Evolutionary conservation across 352 stramenopile species (phyloP).

Genomic region (Phytophthora pini): DNA sequence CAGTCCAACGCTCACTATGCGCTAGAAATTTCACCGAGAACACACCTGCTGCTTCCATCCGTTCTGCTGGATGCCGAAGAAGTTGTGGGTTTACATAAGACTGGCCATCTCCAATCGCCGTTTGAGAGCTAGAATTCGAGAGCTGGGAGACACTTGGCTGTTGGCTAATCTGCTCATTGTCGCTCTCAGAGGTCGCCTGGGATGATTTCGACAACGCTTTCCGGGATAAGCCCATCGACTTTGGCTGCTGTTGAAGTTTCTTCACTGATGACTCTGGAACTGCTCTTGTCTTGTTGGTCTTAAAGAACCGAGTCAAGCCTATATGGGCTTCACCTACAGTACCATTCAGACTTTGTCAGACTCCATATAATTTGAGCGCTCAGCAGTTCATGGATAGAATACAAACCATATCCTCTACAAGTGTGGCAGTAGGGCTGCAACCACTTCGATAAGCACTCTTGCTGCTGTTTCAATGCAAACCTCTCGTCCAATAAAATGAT

Average conservation of each 20-base stretch:
- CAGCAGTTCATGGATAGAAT: not conserved
- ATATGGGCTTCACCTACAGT: slow-evolving; percentile 79
- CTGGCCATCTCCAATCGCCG: slow-evolving; percentile 79
- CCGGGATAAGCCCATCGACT: slow-evolving; percentile 50
- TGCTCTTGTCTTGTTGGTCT: slow-evolving; percentile 65
- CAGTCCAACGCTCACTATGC: slow-evolving; percentile 4
- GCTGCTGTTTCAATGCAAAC: slow-evolving; percentile 92
- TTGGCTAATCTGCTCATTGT: slow-evolving; percentile 23
- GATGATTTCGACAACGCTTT: slow-evolving; percentile 23
- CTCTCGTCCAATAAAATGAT: slow-evolving; percentile 98
- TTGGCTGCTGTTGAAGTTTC: slow-evolving; percentile 43
- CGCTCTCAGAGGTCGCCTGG: slow-evolving; percentile 23
- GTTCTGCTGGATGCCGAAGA: slow-evolving; percentile 37
- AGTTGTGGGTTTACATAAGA: slow-evolving; percentile 82
- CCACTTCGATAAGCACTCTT: slow-evolving; percentile 96
- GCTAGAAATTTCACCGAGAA: slow-evolving; percentile 5
- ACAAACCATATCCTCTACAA: slow-evolving; percentile 71
- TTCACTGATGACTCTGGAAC: slow-evolving; percentile 32
- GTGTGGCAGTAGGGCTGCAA: slow-evolving; percentile 85
- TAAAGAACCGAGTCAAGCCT: slow-evolving; percentile 86
- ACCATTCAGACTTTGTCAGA: slow-evolving; percentile 14
- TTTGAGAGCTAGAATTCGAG: slow-evolving; percentile 25
- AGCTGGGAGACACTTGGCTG: slow-evolving; percentile 14
- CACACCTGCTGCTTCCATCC: slow-evolving; percentile 27
- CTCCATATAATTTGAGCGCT: not conserved